Conservation (phyloP, 1,284 basidiomycete species). For the Phylloboletellus chloephorus region DNA sequence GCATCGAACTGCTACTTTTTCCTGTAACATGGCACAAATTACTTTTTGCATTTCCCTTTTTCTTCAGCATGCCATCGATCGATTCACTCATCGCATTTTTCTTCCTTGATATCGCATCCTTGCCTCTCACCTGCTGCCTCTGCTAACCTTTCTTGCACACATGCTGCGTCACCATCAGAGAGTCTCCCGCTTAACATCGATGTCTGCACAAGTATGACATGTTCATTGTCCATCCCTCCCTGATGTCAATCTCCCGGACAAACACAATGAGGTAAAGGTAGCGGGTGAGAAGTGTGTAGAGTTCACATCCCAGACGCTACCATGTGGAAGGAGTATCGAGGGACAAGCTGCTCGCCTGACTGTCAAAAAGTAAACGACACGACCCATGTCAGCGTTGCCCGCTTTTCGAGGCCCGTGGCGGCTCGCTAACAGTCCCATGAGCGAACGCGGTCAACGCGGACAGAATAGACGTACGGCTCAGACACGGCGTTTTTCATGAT, state of each 20-base stretch:
- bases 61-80: slow-evolving; percentile 20
- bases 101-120: slow-evolving; percentile 18
- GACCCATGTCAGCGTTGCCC: slow-evolving; percentile 18
- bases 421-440: slow-evolving; percentile 20
- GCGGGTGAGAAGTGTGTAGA: background rate
- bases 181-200: slow-evolving; percentile 14
- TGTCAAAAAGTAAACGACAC: background rate
- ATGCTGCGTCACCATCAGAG: slow-evolving; percentile 7
- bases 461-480: slow-evolving; percentile 35
- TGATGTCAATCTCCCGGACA: no score
- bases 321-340: no score
- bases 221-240: slow-evolving; percentile 5
- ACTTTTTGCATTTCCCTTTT: slow-evolving; percentile 20
- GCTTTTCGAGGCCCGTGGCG: slow-evolving; percentile 15
- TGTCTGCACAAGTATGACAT: slow-evolving; percentile 22
- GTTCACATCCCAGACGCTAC: slow-evolving; percentile 5
- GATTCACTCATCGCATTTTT: slow-evolving; percentile 18
- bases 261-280: no score
- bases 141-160: slow-evolving; percentile 15
- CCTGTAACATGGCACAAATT: slow-evolving; percentile 16
- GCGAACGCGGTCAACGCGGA: slow-evolving; percentile 1
- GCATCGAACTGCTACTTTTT: slow-evolving; percentile 21
- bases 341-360: background rate
- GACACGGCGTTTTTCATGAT: slow-evolving; percentile 71
- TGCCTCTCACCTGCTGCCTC: slow-evolving; percentile 5